Evolutionary conservation across 148 eudicot species (phyloP), one percentile per base, ranked within the genome.

Genomic region (Rhododendron mucronatum): DNA sequence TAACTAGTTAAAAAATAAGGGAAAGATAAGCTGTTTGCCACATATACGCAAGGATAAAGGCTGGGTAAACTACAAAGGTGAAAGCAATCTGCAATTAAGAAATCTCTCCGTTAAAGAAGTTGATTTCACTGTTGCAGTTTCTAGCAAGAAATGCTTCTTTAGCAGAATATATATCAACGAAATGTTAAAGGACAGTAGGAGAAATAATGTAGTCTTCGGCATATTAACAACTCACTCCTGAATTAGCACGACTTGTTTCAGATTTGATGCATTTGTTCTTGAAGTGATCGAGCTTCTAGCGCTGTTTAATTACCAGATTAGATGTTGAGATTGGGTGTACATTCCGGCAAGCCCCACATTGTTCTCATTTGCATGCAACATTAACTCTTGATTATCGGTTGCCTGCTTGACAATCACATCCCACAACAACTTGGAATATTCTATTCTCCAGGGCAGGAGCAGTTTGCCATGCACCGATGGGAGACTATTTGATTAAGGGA

Each of bases 1-100:
- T 35, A 35, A 35, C 37, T 35, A 35, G 37, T 35, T 35, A 35
- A 35, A 35, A 35, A 35, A 35, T 35, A 35, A 35, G 37, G 84
- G 96, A 94, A 78, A 94, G 92, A 88, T 91, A 94, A 61, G 96
- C 94, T 69, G 96, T 94, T 90, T 94, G 96, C 80, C 96, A 94
- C 96, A 94, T 92, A 84, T 94, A 94, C 9, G 94, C 96, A 47
- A 94, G 91, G 89, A 94, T 94, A 87, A 94, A 91, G 16, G 96
- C 82, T 14, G 96, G 96, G 84, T 94, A 94, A 81, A 94, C 96
- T 57, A 94, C 87, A n/a, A 88, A 94, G 74, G 4, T 37, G 39
- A 37, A 37, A 37, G 39, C 39, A 37, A 37, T 37, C 39, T 37
- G 39, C 39, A 37, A 30, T 79, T 16, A 87, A 86, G 48, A 45